Conservation (phyloP, 139 green algal species). For the Zygnema circumcarinatum region DNA sequence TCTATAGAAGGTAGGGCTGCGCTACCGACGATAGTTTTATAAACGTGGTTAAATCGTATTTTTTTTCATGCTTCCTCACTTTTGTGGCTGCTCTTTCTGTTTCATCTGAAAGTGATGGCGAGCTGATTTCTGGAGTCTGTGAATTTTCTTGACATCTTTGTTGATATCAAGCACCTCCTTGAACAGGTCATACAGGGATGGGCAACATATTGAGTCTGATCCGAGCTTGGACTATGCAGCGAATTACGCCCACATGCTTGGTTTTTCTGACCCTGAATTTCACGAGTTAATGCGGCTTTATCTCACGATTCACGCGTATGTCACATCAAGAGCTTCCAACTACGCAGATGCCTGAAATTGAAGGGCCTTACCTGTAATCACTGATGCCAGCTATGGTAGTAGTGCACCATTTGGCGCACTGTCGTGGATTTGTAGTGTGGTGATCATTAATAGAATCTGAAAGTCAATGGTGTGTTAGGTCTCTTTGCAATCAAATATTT, state of each 20-base stretch:
- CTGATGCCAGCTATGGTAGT: too few species aligned
- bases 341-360: too few species aligned
- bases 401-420: too few species aligned
- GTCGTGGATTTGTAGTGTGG: too few species aligned
- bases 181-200: conserved; percentile 71
- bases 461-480: too few species aligned
- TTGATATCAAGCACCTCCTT: too few species aligned
- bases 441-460: too few species aligned
- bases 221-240: conserved; percentile 89
- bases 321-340: neutral
- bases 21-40: neutral
- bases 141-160: neutral
- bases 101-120: neutral
- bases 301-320: conserved; percentile 91
- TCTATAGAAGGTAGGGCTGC: conserved; percentile 76
- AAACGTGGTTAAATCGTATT: neutral
- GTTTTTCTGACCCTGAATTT: conserved; percentile 72
- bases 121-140: neutral
- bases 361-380: too few species aligned
- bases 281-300: conserved; percentile 96
- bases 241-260: conserved; percentile 97
- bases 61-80: neutral
- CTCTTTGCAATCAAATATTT: too few species aligned
- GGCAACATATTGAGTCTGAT: conserved; percentile 70
- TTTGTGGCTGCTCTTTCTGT: neutral